Evolutionary conservation across 331 rosid species (phyloP).

Genomic region (Telfairia occidentalis): DNA sequence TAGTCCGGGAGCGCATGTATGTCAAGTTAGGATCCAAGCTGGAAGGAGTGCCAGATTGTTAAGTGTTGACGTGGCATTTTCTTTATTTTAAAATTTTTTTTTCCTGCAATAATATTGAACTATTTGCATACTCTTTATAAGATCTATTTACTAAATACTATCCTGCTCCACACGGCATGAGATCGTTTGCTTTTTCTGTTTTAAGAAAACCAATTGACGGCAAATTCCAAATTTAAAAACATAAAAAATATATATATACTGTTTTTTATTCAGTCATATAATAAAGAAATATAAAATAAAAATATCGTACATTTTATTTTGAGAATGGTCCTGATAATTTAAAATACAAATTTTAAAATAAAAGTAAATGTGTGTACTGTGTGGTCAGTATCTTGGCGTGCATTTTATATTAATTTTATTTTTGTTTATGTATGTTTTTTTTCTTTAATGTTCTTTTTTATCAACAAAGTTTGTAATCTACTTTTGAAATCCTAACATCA

Average conservation of each 20-base stretch:
- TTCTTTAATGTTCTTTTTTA: too few species aligned
- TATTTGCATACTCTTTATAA: neutral
- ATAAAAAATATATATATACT: neutral
- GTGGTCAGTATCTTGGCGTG: neutral
- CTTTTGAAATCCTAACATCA: neutral
- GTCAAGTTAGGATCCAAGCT: constrained; percentile 22
- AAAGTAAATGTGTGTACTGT: neutral
- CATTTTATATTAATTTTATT: neutral
- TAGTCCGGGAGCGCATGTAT: constrained; percentile 30
- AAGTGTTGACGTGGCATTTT: constrained; percentile 6
- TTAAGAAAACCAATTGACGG: neutral
- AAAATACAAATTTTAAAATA: neutral
- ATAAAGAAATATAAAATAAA: neutral
- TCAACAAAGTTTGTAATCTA: neutral
- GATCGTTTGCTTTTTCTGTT: neutral
- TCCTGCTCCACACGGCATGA: neutral
- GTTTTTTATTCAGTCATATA: neutral
- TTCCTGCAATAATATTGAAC: neutral
- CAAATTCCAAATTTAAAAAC: neutral
- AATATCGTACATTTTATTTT: neutral
- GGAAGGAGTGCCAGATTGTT: constrained; percentile 39
- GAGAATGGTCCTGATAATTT: neutral
- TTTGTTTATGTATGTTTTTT: neutral
- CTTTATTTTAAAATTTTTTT: neutral
- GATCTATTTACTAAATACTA: too few species aligned